Evolutionary conservation across 495 filamentous ascomycete species (phyloP), one percentile per base, ranked within the genome.

Genomic region (Neurospora sublineolata): DNA sequence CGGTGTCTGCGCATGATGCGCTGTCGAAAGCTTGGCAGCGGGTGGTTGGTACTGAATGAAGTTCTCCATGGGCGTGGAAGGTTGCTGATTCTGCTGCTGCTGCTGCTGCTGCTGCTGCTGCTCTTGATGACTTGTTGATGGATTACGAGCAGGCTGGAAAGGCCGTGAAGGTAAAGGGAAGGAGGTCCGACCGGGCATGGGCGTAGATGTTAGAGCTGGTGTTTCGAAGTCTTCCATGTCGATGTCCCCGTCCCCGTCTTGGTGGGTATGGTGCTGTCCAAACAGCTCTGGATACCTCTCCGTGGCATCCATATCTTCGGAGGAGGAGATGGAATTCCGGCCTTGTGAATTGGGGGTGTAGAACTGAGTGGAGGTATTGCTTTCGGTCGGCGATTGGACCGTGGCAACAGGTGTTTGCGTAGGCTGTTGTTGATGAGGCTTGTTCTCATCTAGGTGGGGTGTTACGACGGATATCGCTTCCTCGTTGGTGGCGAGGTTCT

Each of bases 1-100:
- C 1, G 75, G 40, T 42, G 58, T 27, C 7, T 44, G 42, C 4
- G 16, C 37, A 20, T 44, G n/a, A 44, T 20, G n/a, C 11, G 37
- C 37, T 38, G 37, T 12, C 18, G 20, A n/a, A n/a, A n/a, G 10
- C 44, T 10, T 33, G 12, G 23, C 20, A 37, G 38, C 40, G 6
- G 37, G 20, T n/a, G 82, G 82, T 70, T 83, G 80, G 72, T 83
- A 83, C 7, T 75, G 77, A 12, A 82, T 70, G 44, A 83, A 83
- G 7, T 73, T 68, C 6, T 73, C 72, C 20, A 44, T 10, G 41
- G 41, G 41, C 8, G 41, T 44, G 7, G 18, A 44, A 44, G 41
- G 3, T 9, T 9, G 41, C 8, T 40, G 39, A 40, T 40, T 5
- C 39, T 40, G 4, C 39, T 40, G 39, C 39, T 40, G 39, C 39